A percentile compares a stretch with the other conserved stretches of the same genome.
phyloP scores from a whole-genome alignment of 2,329 filamentous ascomycete genomes.

The Exophiala aquamarina region DNA sequence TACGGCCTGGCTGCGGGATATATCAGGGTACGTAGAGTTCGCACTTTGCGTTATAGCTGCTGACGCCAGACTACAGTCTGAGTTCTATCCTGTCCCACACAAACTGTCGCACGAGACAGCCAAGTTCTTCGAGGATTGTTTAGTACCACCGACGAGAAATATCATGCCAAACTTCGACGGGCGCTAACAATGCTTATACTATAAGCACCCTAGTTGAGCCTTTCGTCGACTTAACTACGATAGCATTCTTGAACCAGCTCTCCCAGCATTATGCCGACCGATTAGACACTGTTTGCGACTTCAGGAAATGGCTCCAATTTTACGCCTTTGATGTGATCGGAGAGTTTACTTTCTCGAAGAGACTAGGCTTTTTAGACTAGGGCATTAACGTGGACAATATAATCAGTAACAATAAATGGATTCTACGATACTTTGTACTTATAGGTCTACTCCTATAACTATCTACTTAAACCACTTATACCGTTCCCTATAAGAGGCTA shows the following conservation, averaged over 20 bases:
- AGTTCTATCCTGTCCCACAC: constrained; percentile 32
- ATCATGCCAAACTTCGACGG: constrained; percentile 42
- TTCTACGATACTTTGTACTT: constrained; percentile 29
- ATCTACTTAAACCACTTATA: constrained; percentile 16
- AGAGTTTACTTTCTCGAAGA: constrained; percentile 35
- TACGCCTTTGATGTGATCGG: constrained; percentile 36
- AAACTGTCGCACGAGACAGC: constrained; percentile 30
- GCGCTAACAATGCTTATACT: constrained; percentile 40
- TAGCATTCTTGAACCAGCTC: constrained; percentile 66
- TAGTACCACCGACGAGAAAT: constrained; percentile 39
- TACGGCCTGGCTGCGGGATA: constrained; percentile 22
- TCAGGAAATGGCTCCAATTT: constrained; percentile 42
- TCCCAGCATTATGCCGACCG: constrained; percentile 54
- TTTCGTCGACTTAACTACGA: constrained; percentile 72
- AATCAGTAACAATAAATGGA: constrained; percentile 34
- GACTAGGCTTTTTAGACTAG: constrained; percentile 34
- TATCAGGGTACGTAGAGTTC: constrained; percentile 24
- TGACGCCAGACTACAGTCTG: no score
- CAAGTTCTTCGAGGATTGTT: constrained; percentile 34
- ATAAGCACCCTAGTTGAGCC: constrained; percentile 56
- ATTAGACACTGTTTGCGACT: constrained; percentile 25
- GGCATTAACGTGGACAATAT: constrained; percentile 35
- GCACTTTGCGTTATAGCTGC: no score
- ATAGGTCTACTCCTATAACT: no score
- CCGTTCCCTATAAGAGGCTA: no score